These are phyloP conservation scores for Phytophthora pinifolia DNA, from an alignment of 352 stramenopile genomes.

Conservation along the genomic window DNA sequence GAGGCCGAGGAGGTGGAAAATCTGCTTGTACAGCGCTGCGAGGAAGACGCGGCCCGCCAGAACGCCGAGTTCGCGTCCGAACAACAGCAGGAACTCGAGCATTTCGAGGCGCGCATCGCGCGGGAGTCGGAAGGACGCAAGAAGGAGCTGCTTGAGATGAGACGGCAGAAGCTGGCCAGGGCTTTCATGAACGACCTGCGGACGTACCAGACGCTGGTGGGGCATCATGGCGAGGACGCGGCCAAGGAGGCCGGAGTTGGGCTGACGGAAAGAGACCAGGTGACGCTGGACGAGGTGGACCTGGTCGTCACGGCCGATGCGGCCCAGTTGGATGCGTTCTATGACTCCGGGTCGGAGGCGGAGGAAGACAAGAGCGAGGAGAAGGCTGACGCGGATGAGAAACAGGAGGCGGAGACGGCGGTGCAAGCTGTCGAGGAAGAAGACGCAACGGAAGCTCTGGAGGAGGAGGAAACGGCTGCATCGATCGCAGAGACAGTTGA, in stretches of 20 bases:
- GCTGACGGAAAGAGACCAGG: slow-evolving; percentile 18
- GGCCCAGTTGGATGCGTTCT: slow-evolving; percentile 71
- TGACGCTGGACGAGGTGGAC: slow-evolving; percentile 75
- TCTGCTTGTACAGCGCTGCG: slow-evolving; percentile 59
- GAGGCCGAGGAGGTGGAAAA: slow-evolving; percentile 74
- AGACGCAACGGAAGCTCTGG: neutral
- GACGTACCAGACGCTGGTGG: slow-evolving; percentile 78
- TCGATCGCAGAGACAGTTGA: neutral
- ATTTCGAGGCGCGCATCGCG: slow-evolving; percentile 63
- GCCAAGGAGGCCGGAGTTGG: slow-evolving; percentile 6
- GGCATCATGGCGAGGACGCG: slow-evolving; percentile 44
- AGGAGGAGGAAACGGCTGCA: neutral
- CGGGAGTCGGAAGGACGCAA: slow-evolving; percentile 66
- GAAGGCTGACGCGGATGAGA: slow-evolving; percentile 3
- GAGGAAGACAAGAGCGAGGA: slow-evolving; percentile 38
- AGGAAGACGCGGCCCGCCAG: slow-evolving; percentile 71
- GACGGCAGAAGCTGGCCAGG: slow-evolving; percentile 52
- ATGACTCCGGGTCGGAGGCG: slow-evolving; percentile 61
- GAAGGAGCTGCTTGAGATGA: slow-evolving; percentile 53
- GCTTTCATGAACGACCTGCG: slow-evolving; percentile 77
- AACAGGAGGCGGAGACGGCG: neutral
- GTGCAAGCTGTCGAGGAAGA: neutral
- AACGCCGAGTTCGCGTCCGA: slow-evolving; percentile 70
- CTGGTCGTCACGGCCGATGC: slow-evolving; percentile 63
- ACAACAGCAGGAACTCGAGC: slow-evolving; percentile 76